These are phyloP conservation scores for Phytophthora cactorum DNA, from an alignment of 352 stramenopile species.

Conservation along the genomic window DNA sequence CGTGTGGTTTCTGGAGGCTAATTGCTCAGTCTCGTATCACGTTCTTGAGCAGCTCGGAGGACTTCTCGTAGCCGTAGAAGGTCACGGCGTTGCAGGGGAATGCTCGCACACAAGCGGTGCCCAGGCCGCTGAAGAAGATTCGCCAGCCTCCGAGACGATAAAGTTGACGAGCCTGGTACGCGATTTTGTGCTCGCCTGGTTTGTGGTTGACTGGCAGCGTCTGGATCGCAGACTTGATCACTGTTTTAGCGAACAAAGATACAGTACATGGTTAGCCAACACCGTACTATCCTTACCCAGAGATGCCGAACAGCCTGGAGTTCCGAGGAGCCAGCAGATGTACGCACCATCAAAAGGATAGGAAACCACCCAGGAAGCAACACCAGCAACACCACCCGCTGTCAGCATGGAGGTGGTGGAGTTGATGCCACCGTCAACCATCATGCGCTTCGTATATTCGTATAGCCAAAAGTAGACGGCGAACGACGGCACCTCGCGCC, in stretches of 20 bases:
- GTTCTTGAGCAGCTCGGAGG: constrained; percentile 74
- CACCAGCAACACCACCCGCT: constrained; percentile 76
- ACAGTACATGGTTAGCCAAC: constrained; percentile 14
- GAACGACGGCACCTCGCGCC: constrained; percentile 83
- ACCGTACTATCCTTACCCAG: constrained; percentile 10
- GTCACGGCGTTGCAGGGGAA: constrained; percentile 89
- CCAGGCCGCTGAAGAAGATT: constrained; percentile 82
- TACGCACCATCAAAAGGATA: constrained; percentile 81
- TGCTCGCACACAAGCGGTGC: constrained; percentile 77
- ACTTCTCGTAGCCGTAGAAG: constrained; percentile 87
- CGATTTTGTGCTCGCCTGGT: constrained; percentile 68
- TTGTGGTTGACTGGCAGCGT: constrained; percentile 66
- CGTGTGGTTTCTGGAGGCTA: constrained; percentile 13
- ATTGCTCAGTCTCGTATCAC: constrained; percentile 30
- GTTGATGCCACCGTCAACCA: constrained; percentile 63
- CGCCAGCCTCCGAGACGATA: constrained; percentile 67
- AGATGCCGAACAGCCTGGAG: constrained; percentile 5
- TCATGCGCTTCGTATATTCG: constrained; percentile 77
- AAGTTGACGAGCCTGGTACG: constrained; percentile 70
- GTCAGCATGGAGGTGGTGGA: constrained; percentile 79
- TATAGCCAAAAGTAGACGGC: constrained; percentile 88
- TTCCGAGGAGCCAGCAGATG: constrained; percentile 4
- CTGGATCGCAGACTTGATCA: constrained; percentile 89
- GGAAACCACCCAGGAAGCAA: constrained; percentile 81
- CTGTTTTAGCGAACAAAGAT: constrained; percentile 30